Conservation (phyloP, 2,329 filamentous ascomycete species). For the Cryoendolithus antarcticus region DNA sequence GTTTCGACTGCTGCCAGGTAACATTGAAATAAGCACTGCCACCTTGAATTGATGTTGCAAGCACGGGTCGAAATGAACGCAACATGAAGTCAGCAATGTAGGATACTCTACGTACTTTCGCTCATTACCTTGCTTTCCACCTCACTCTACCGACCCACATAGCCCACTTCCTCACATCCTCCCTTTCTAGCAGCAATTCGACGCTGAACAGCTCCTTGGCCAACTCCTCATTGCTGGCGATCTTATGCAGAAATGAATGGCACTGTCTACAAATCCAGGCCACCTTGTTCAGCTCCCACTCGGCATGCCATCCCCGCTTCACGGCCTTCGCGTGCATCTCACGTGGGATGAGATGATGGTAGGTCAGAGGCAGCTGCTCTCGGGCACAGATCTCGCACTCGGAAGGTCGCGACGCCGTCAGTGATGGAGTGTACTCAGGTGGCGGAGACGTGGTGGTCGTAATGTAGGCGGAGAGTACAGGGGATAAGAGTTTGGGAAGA, state of each 20-base stretch:
- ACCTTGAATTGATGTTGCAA: no score
- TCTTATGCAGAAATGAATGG: constrained; percentile 68
- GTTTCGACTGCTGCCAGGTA: no score
- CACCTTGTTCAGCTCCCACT: constrained; percentile 63
- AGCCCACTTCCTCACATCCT: constrained; percentile 60
- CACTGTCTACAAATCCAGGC: constrained; percentile 80
- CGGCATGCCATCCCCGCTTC: constrained; percentile 67
- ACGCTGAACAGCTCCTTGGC: constrained; percentile 62
- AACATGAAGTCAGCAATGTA: no score
- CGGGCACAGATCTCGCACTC: constrained; percentile 67
- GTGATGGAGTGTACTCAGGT: constrained; percentile 42
- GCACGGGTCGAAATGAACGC: no score
- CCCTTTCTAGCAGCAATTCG: constrained; percentile 54
- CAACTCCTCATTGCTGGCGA: constrained; percentile 65
- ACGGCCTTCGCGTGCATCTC: constrained; percentile 63
- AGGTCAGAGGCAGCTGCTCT: constrained; percentile 63
- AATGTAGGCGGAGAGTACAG: constrained; percentile 53
- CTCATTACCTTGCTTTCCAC: constrained; percentile 50
- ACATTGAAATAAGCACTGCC: no score
- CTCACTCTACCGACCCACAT: constrained; percentile 60
- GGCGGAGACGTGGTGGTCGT: constrained; percentile 46
- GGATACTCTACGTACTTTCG: no score
- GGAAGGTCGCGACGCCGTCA: constrained; percentile 35
- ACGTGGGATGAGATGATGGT: constrained; percentile 74
- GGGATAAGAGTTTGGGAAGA: constrained; percentile 45